Evolutionary conservation across 1,284 basidiomycete species (phyloP), one percentile per base, ranked within the genome.

Genomic region (Laetiporus sulphureus): DNA sequence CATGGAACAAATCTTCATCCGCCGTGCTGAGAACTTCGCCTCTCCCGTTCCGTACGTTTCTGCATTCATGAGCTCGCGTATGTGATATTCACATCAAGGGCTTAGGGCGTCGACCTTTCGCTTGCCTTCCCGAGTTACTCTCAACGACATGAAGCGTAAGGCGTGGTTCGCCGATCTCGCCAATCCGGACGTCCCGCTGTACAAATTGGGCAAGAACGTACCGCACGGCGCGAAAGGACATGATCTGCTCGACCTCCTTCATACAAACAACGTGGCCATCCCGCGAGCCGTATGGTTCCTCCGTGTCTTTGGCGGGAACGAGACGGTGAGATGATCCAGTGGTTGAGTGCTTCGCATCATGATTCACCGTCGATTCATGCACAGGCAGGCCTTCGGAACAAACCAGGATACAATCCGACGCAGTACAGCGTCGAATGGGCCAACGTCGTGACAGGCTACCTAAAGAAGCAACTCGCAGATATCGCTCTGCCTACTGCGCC

Each of bases 281-380:
- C 75, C 83, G 1, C 73, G 96, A 20, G 96, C 96, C 0, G 75
- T 96, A 3, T 99, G 96, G 96, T 93, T 96, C 60, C 76, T 98
- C 22, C 77, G 93, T 11, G 89, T 94, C 1, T 80, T 95, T 41
- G 96, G 95, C n/a, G 90, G 88, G 1, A 93, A 92, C 54, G 95
- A 99, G 62, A 92, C 92, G 31, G 86, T 91, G 55, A 47, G 73
- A 21, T 8, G 34, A 19, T 20, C n/a, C n/a, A n/a, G n/a, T n/a
- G n/a, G n/a, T n/a, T n/a, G n/a, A n/a, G n/a, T n/a, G n/a, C n/a
- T n/a, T n/a, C n/a, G n/a, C n/a, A n/a, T n/a, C n/a, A n/a, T n/a
- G n/a, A n/a, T n/a, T n/a, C n/a, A n/a, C n/a, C n/a, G n/a, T n/a
- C n/a, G n/a, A n/a, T n/a, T n/a, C n/a, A n/a, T n/a, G n/a, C n/a